Evolutionary conservation across 306 rosid genomes (phyloP).

Genomic region (Mimosa bimucronata): DNA sequence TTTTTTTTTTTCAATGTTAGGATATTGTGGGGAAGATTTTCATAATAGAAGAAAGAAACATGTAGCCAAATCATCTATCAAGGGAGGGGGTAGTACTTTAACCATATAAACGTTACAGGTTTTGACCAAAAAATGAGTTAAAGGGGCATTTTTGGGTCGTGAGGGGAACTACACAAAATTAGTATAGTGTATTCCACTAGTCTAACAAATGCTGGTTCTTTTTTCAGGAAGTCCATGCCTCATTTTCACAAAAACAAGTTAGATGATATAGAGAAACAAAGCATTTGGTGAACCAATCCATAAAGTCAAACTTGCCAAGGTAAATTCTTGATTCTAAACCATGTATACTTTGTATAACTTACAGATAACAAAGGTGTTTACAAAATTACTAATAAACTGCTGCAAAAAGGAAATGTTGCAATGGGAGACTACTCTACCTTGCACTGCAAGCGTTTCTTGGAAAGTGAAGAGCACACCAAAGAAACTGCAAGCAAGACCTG

Average conservation of each 20-base stretch:
- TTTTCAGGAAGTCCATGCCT: conserved; percentile 11
- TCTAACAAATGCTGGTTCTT: conserved; percentile 14
- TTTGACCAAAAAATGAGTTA: neutral
- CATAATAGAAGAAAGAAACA: neutral
- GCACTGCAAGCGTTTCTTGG: conserved; percentile 56
- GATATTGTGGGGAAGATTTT: neutral
- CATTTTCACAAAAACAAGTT: neutral
- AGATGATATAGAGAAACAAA: neutral
- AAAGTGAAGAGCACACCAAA: conserved; percentile 77
- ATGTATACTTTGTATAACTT: conserved; percentile 10
- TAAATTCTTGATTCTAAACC: conserved; percentile 15
- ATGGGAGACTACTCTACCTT: conserved; percentile 54
- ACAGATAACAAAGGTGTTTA: neutral
- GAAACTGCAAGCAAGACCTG: conserved; percentile 89
- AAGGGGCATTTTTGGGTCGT: neutral
- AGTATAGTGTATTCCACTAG: neutral
- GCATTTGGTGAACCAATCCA: neutral
- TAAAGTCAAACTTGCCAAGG: conserved; percentile 17
- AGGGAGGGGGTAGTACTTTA: neutral
- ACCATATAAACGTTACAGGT: neutral
- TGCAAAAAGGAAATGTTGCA: conserved; percentile 25
- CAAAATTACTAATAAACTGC: conserved; percentile 9
- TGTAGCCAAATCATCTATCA: neutral
- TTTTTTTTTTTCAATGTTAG: neutral
- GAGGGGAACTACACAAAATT: neutral